Base-by-base conservation (phyloP, 805 yeast genomes). In the Cyberlindnera samutprakarnensis region DNA sequence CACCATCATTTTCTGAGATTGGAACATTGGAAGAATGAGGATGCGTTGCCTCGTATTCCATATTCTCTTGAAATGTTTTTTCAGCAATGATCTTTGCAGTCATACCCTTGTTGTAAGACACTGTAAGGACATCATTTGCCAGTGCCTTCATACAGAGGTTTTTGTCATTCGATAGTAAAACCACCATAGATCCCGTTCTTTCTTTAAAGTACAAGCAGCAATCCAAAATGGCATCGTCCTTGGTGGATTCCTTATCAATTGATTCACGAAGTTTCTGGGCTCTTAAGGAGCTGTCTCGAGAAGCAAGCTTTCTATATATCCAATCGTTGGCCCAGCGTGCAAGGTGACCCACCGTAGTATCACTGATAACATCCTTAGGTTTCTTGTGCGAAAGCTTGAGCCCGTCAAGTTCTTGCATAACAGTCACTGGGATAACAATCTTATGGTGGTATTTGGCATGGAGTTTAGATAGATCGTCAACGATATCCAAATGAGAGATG, bases 201-300 rank as follows among this genome's bases (percentile, higher is more conserved):
- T 59, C 54, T 38, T 69, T 64, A 36, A 78, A 75, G 49, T 69
- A 86, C 17, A 80, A 47, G 44, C 94, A 81, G 51, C 95, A 86
- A 53, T 88, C 96, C 25, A 87, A 56, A 39, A 88, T 87, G 0
- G 94, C 69, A 47, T 87, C 94, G 54, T 88, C 96, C 36, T 82
- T 78, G 0, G 32, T 32, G 2, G 75, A 52, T 3, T 46, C 32
- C 7, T 51, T 48, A 35, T 77, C 74, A 1, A 78, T 28, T 17
- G 61, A 54, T 49, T 87, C 84, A 18, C 60, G 53, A 13, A 68
- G 26, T 41, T 66, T 72, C 52, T 88, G 96, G 0, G 84, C 94
- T 28, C 68, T 57, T 0, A 87, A 70, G 0, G 68, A 62, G 1
- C 68, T 56, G 19, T 66, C 61, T 4, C 53, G 49, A 6, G 64